Evolutionary conservation across 2,329 filamentous ascomycete species (phyloP).

Genomic region (Ophiostoma perfectum): DNA sequence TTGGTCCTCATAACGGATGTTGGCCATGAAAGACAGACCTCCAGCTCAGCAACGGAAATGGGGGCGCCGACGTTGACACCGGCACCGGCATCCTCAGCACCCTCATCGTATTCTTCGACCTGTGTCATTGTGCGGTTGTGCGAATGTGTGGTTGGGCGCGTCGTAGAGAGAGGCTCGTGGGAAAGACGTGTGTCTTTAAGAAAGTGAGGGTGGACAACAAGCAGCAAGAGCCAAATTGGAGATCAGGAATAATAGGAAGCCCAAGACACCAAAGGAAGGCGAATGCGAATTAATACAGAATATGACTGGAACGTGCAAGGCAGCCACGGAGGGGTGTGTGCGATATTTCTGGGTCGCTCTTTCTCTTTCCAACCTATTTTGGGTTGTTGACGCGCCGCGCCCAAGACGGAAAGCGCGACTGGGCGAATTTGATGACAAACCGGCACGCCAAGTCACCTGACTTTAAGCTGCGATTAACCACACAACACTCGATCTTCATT

Average conservation of each 20-base stretch:
- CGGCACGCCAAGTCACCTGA: constrained; percentile 28
- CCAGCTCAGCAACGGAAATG: constrained; percentile 76
- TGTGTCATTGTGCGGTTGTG: constrained; percentile 38
- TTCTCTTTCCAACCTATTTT: constrained; percentile 9
- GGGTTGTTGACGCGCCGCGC: constrained; percentile 22
- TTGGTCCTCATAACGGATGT: background rate
- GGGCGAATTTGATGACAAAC: constrained; percentile 22
- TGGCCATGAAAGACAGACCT: constrained; percentile 52
- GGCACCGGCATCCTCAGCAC: constrained; percentile 60
- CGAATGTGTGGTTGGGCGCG: too few relatives aligned
- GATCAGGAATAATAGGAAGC: background rate
- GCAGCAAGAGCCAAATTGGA: background rate
- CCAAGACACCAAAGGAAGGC: background rate
- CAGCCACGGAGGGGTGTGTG: constrained; percentile 14
- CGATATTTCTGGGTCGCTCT: background rate
- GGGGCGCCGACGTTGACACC: constrained; percentile 85
- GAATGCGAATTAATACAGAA: background rate
- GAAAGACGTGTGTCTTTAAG: background rate
- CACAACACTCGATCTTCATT: background rate
- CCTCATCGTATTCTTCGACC: constrained; percentile 62
- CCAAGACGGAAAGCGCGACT: constrained; percentile 26
- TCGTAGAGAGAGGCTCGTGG: background rate
- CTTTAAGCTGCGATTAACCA: background rate
- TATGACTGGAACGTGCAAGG: constrained; percentile 12
- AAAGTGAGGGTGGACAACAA: background rate